Conservation (phyloP, 768 basidiomycete species). For the Tremella mesenterica region DNA sequence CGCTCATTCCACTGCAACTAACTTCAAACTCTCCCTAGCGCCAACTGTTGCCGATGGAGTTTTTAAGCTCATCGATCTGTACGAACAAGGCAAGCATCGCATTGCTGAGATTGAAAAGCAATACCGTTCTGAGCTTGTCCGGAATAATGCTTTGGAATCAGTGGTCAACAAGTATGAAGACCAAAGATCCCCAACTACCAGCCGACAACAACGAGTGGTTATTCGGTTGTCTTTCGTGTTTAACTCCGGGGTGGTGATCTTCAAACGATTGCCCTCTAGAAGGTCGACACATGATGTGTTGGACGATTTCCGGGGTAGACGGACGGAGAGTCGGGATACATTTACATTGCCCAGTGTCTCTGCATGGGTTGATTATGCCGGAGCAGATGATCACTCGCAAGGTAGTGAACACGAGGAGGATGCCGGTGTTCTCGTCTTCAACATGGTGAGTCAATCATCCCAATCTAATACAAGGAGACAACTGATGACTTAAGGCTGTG, state of each 20-base stretch:
- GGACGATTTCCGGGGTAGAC: conserved; percentile 51
- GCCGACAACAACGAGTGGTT: conserved; percentile 19
- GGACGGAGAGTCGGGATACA: conserved; percentile 54
- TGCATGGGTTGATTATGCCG: conserved; percentile 30
- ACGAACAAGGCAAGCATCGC: conserved; percentile 29
- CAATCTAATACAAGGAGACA: too few relatives aligned
- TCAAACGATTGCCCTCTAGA: conserved; percentile 51
- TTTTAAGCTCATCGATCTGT: conserved; percentile 36
- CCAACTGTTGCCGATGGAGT: conserved; percentile 32
- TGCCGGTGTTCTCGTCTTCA: conserved; percentile 62
- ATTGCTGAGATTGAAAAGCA: conserved; percentile 27
- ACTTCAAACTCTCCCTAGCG: conserved; percentile 34
- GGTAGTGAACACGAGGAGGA: conserved; percentile 3
- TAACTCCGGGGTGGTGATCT: conserved; percentile 70
- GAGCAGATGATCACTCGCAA: conserved; percentile 2
- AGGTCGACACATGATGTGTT: conserved; percentile 3
- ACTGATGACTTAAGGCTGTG: conserved; percentile 43
- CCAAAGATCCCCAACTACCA: conserved; percentile 1
- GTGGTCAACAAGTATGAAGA: conserved; percentile 46
- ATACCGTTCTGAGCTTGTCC: conserved; percentile 22
- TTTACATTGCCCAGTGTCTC: conserved; percentile 49
- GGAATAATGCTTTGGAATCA: conserved; percentile 9
- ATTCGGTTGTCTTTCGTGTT: conserved; percentile 65
- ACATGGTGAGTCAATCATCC: conserved; percentile 56
- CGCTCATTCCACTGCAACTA: conserved; percentile 35